Evolutionary conservation across 2,329 filamentous ascomycete genomes (phyloP), one percentile per base, ranked within the genome.

Genomic region (Cercospora berteroae): DNA sequence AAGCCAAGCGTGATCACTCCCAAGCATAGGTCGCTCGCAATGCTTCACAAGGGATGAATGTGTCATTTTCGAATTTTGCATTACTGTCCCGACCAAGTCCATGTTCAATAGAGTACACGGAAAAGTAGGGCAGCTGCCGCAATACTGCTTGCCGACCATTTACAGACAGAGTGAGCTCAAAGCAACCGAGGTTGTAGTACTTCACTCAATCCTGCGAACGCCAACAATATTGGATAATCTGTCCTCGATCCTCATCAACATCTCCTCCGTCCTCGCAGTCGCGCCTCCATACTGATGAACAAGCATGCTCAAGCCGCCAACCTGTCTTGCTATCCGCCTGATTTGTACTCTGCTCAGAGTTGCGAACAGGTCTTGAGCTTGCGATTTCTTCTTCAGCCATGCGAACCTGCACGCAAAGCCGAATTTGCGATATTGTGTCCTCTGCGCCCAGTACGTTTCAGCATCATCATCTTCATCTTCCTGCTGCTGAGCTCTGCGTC

Each of bases 341-440:
- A 77, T 76, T 70, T 81, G 79, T 48, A 81, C 72, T 52, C 80
- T 70, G 65, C 70, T 76, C 63, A 82, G 61, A 3, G 71, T 69
- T 52, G 78, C 72, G 42, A 79, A 77, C 61, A 82, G 69, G n/a
- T 67, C 70, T 59, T 79, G 71, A 12, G 78, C 78, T 50, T 78
- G 76, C 2, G 73, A 69, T 66, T 81, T 81, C 59, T 67, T 72
- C 42, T 73, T 70, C 52, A 82, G 67, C 80, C 80, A 82, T 13
- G 76, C 48, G 61, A 78, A 74, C 10, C 81, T 69, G 68, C 78
- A 75, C 27, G 72, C 70, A 1, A 80, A 70, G 5, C 75, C 76
- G 44, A 78, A 78, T 0, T 76, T 71, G 12, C 71, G 71, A 63
- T 81, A 82, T 57, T 78, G 67, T 3, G 69, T 72, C 27, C 73